These are phyloP conservation scores for Halocafeteria seosinensis DNA, from an alignment of 108 stramenopile genomes.

Conservation along the genomic window DNA sequence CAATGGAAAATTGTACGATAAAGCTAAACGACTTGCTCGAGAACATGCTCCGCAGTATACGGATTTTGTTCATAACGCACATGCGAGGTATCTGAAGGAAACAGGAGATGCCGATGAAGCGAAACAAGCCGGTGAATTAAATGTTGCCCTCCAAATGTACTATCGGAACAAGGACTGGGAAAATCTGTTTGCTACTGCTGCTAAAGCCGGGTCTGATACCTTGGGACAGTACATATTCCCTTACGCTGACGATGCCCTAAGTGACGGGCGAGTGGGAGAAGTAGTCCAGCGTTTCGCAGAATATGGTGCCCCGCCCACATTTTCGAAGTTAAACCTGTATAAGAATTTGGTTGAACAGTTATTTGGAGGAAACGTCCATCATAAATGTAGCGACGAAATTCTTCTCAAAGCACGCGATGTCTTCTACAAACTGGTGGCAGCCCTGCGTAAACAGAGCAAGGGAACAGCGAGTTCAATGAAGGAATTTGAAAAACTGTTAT, in stretches of 20 bases:
- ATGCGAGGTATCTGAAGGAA: not conserved
- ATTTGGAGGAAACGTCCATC: conserved; percentile 3
- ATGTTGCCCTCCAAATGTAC: conserved; percentile 34
- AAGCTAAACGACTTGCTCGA: conserved; percentile 22
- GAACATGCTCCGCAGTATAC: not conserved
- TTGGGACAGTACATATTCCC: not conserved
- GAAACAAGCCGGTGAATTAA: conserved; percentile 31
- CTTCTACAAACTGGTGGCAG: conserved; percentile 16
- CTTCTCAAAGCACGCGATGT: conserved; percentile 24
- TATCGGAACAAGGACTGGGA: conserved; percentile 40
- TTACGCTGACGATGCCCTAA: not conserved
- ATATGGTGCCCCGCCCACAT: not conserved
- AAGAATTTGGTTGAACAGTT: conserved; percentile 15
- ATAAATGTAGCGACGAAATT: not conserved
- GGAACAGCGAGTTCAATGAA: not conserved
- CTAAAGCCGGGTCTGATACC: not conserved
- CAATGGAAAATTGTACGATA: conserved; percentile 25
- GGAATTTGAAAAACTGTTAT: conserved; percentile 27
- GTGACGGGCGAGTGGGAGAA: not conserved
- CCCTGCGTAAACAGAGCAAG: not conserved
- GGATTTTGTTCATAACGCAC: not conserved
- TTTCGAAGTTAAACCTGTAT: conserved; percentile 3
- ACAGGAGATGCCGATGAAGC: conserved; percentile 28
- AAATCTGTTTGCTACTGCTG: conserved; percentile 30
- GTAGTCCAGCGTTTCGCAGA: not conserved